Evolutionary conservation across 2,329 filamentous ascomycete genomes (phyloP).

Genomic region (Xylaria digitata): DNA sequence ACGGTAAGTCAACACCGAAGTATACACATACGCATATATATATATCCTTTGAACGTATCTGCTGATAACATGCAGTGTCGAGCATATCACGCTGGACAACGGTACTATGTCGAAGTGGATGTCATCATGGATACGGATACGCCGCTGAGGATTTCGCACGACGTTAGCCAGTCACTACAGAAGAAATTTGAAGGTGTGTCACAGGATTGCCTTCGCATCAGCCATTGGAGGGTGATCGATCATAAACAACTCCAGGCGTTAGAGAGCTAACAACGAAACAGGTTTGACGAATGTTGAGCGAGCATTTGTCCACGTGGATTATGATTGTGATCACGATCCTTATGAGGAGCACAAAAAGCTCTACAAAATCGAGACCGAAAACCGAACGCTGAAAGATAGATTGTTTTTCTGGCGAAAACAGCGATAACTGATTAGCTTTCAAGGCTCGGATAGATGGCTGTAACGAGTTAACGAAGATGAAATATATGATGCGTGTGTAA

Average conservation of each 20-base stretch:
- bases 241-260: no score
- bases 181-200: conserved; percentile 66
- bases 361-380: conserved; percentile 52
- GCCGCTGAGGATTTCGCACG: conserved; percentile 67
- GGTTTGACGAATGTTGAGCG: conserved; percentile 54
- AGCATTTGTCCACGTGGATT: conserved; percentile 60
- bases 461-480: background rate
- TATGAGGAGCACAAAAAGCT: conserved; percentile 58
- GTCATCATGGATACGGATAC: conserved; percentile 68
- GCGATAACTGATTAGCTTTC: conserved; percentile 7
- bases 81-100: conserved; percentile 71
- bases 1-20: conserved; percentile 52
- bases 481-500: background rate
- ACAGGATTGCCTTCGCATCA: background rate
- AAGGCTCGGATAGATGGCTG: background rate
- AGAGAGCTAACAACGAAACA: conserved; percentile 14
- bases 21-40: background rate
- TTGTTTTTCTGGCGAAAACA: conserved; percentile 48
- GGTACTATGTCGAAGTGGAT: conserved; percentile 72
- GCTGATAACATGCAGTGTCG: conserved; percentile 55
- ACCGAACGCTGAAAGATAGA: conserved; percentile 52
- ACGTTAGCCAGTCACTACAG: conserved; percentile 69
- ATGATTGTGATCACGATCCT: conserved; percentile 56
- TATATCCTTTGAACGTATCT: background rate
- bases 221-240: no score